phyloP scores from a whole-genome alignment of 163 green algal genomes.

The Prototheca stagnorum region DNA sequence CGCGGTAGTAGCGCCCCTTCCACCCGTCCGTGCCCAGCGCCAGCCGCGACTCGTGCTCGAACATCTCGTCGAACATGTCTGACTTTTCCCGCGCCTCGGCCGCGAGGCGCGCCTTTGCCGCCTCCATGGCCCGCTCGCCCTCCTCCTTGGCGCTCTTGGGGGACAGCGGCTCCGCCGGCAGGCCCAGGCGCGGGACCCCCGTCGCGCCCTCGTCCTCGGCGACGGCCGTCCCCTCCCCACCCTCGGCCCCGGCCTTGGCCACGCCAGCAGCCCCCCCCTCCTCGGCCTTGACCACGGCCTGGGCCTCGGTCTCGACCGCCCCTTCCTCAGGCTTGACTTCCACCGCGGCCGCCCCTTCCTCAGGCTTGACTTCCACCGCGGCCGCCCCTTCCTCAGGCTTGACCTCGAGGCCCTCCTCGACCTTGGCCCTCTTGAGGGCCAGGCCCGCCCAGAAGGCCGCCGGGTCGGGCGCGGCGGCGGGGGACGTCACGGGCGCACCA shows the following conservation, averaged over 20 bases:
- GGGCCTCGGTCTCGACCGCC: not conserved
- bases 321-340: too few species aligned
- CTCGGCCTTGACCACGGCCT: not conserved
- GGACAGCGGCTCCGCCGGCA: slow-evolving; percentile 8
- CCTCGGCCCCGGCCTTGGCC: too few species aligned
- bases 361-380: too few species aligned
- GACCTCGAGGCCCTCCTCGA: too few species aligned
- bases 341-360: too few species aligned
- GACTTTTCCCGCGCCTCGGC: slow-evolving; percentile 15
- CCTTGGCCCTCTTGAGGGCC: too few species aligned
- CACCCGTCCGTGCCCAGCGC: slow-evolving; percentile 73
- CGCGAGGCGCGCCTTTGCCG: slow-evolving; percentile 13
- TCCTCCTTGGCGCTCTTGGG: not conserved
- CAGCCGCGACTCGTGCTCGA: slow-evolving; percentile 55
- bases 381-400: too few species aligned
- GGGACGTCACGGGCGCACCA: not conserved
- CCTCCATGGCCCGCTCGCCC: slow-evolving; percentile 3
- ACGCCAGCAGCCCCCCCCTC: slow-evolving; percentile 9
- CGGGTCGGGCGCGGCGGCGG: not conserved
- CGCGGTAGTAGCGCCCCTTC: slow-evolving; percentile 83
- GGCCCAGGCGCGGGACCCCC: not conserved
- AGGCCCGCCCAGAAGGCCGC: too few species aligned
- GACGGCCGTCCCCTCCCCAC: slow-evolving; percentile 7
- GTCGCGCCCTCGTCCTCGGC: slow-evolving; percentile 1
- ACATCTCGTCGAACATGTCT: slow-evolving; percentile 53